Conservation (phyloP, 331 rosid species). For the Stylosanthes scabra region DNA sequence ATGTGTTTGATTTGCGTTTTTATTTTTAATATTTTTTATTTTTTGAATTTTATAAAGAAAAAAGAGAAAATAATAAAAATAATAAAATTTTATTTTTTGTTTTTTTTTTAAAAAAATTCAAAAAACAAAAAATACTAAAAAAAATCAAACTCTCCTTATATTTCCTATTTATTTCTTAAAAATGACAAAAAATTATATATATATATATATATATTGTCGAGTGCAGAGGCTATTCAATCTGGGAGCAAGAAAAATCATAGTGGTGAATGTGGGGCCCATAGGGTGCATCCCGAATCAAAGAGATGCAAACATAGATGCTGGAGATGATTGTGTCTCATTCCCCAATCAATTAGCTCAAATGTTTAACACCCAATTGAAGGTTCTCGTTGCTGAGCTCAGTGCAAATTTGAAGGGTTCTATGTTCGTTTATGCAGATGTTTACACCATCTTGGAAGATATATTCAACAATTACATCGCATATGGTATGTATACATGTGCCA, state of each 20-base stretch:
- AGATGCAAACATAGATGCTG: conserved; percentile 53
- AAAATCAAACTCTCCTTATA: no score
- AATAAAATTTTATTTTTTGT: no score
- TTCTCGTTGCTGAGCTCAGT: conserved; percentile 54
- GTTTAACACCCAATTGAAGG: conserved; percentile 56
- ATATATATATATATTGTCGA: no score
- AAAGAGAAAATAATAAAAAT: no score
- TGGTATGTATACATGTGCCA: no score
- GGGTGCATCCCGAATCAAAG: conserved; percentile 76
- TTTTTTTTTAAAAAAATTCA: no score
- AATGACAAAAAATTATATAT: no score
- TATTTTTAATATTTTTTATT: no score
- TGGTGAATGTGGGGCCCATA: conserved; percentile 71
- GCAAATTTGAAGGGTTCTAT: conserved; percentile 47
- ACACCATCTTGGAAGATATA: conserved; percentile 57
- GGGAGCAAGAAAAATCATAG: conserved; percentile 74
- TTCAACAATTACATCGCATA: conserved; percentile 48
- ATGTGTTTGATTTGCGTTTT: no score
- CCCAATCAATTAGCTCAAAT: conserved; percentile 57
- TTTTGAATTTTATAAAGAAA: no score
- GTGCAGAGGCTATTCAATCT: conserved; percentile 65
- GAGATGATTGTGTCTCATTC: conserved; percentile 50
- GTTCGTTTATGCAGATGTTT: conserved; percentile 71
- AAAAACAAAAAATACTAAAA: no score
- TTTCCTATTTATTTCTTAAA: no score